Evolutionary conservation across 306 rosid genomes (phyloP).

Genomic region (Quercus engelmannii): DNA sequence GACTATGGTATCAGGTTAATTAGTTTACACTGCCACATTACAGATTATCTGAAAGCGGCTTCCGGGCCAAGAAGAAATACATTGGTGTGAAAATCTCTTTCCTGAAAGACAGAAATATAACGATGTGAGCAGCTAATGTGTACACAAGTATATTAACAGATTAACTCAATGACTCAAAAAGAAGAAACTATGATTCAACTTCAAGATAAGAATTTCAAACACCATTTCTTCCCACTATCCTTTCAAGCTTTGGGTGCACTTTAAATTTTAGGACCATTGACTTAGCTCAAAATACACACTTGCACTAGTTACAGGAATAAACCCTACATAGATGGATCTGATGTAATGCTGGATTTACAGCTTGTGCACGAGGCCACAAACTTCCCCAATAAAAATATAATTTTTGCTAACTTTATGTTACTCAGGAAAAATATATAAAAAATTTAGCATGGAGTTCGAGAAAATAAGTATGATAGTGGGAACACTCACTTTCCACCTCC

Average conservation of each 20-base stretch:
- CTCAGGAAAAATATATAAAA: background rate
- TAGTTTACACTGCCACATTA: constrained; percentile 1
- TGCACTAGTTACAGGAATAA: background rate
- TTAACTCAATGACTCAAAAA: background rate
- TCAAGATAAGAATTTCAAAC: background rate
- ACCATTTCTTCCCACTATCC: background rate
- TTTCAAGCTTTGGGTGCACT: background rate
- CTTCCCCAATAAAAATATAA: background rate
- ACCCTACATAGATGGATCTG: too few relatives aligned
- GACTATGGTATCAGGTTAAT: constrained; percentile 1
- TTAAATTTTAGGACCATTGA: background rate
- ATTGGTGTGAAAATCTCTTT: constrained; percentile 90
- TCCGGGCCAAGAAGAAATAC: constrained; percentile 93
- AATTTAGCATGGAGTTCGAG: background rate
- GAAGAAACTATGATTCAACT: background rate
- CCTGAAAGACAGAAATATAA: constrained; percentile 42
- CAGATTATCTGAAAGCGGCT: constrained; percentile 48
- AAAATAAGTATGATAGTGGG: background rate
- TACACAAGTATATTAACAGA: background rate
- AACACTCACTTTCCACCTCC: constrained; percentile 98
- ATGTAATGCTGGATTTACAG: too few relatives aligned
- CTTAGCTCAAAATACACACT: background rate
- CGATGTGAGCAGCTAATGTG: background rate
- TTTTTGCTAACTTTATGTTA: background rate
- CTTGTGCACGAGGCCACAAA: too few relatives aligned